Percentiles rank a stretch among this genome's conserved stretches.
These are phyloP conservation scores for Fusarium dlaminii DNA, from an alignment of 2,329 filamentous ascomycete genomes.

Conservation along the genomic window DNA sequence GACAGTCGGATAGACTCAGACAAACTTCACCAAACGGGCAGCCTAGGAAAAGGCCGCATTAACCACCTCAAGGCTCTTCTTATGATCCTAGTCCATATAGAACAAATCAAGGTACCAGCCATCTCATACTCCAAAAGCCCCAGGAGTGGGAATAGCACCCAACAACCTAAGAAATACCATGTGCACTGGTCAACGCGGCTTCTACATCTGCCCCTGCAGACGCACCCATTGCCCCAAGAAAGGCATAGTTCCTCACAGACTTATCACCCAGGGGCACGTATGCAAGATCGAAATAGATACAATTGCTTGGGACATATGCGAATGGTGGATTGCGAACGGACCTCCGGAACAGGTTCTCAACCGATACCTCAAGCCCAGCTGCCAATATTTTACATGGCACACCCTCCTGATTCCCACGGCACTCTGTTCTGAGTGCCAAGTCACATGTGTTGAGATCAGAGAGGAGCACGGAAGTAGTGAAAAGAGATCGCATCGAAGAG, in stretches of 20 bases:
- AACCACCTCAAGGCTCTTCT: not conserved
- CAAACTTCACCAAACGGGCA: not conserved
- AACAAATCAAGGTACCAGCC: not conserved
- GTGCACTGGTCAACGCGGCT: slow-evolving; percentile 42
- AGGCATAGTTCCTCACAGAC: slow-evolving; percentile 25
- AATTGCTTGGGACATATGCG: slow-evolving; percentile 40
- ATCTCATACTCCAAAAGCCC: not conserved
- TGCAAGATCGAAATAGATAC: slow-evolving; percentile 32
- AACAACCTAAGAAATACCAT: slow-evolving; percentile 8
- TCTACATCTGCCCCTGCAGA: slow-evolving; percentile 39
- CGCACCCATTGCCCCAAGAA: slow-evolving; percentile 33
- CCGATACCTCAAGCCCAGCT: slow-evolving; percentile 40
- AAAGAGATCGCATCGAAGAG: not conserved
- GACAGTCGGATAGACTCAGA: not conserved
- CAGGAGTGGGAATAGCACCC: not conserved
- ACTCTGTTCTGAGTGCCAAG: slow-evolving; percentile 29
- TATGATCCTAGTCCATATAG: not conserved
- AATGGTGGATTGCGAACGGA: slow-evolving; percentile 41
- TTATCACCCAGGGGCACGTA: slow-evolving; percentile 35
- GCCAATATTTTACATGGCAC: slow-evolving; percentile 35
- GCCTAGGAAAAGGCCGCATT: not conserved
- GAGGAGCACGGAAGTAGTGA: not conserved
- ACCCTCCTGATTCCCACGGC: slow-evolving; percentile 25
- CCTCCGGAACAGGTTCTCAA: slow-evolving; percentile 42
- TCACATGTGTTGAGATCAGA: slow-evolving; percentile 14